phyloP scores from a whole-genome alignment of 2,329 filamentous ascomycete genomes.

The Fusarium staphyleae region DNA sequence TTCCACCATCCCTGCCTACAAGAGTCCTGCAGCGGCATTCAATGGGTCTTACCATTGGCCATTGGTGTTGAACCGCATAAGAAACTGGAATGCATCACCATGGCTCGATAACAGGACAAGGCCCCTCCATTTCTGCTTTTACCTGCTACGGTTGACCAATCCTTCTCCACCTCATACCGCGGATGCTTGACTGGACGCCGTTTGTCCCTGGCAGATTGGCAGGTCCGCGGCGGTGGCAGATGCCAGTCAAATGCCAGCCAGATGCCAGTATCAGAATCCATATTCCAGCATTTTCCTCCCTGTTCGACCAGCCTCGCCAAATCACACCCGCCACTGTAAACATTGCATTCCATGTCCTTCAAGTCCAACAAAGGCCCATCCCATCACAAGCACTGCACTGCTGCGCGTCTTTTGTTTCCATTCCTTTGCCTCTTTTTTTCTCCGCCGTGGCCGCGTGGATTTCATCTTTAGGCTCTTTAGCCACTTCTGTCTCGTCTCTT shows the following conservation, averaged over 20 bases:
- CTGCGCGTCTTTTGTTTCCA: slow-evolving; percentile 16
- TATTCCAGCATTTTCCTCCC: slow-evolving; percentile 33
- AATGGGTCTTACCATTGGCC: slow-evolving; percentile 15
- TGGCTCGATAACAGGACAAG: slow-evolving; percentile 22
- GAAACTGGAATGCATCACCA: slow-evolving; percentile 42
- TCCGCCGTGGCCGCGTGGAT: slow-evolving; percentile 13
- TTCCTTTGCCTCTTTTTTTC: slow-evolving; percentile 22
- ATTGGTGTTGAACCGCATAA: slow-evolving; percentile 9
- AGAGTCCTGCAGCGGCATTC: slow-evolving; percentile 6
- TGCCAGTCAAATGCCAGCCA: slow-evolving; percentile 35
- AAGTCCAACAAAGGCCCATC: slow-evolving; percentile 2
- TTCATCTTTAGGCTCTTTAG: slow-evolving; percentile 8
- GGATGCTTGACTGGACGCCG: slow-evolving; percentile 2
- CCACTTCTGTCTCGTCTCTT: slow-evolving; percentile 7
- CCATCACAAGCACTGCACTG: slow-evolving; percentile 23
- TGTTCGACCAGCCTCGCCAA: slow-evolving; percentile 36
- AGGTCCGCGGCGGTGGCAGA: slow-evolving; percentile 34
- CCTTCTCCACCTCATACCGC: slow-evolving; percentile 23
- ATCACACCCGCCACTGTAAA: slow-evolving; percentile 39
- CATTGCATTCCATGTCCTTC: slow-evolving; percentile 42
- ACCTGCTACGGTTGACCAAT: slow-evolving; percentile 21
- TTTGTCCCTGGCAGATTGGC: slow-evolving; percentile 20
- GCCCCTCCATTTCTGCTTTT: slow-evolving; percentile 19
- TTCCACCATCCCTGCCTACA: slow-evolving; percentile 23
- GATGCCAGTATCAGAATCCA: slow-evolving; percentile 16